phyloP scores from a whole-genome alignment of 1,284 basidiomycete genomes.

The Mycena sp. region DNA sequence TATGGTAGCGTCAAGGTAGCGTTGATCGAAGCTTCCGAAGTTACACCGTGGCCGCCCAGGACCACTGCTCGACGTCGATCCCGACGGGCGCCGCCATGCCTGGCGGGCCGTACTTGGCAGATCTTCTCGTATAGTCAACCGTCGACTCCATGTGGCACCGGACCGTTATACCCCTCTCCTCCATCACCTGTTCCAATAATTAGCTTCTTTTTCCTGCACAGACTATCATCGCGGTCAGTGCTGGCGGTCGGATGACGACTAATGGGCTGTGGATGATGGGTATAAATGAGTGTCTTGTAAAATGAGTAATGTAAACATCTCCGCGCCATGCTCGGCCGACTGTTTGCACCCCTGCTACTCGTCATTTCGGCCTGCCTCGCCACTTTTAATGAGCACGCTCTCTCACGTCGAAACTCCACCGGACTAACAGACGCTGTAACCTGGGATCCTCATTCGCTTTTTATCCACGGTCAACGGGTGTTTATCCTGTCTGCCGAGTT shows the following conservation, averaged over 20 bases:
- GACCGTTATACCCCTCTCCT: not conserved
- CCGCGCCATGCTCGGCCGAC: conserved; percentile 14
- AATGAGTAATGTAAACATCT: not conserved
- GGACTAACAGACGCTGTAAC: conserved; percentile 58
- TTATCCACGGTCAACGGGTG: conserved; percentile 56
- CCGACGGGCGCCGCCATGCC: no score
- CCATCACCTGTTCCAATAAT: conserved; percentile 11
- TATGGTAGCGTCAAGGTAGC: no score
- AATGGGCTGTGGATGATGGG: not conserved
- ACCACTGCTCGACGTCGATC: no score
- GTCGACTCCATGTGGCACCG: no score
- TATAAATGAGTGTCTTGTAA: not conserved
- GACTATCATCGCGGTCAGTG: not conserved
- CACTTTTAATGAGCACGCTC: conserved; percentile 1
- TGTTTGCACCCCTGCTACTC: conserved; percentile 12
- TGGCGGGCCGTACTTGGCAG: no score
- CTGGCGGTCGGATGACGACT: conserved; percentile 19
- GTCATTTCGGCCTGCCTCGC: conserved; percentile 13
- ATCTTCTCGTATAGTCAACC: no score
- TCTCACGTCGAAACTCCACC: conserved; percentile 46
- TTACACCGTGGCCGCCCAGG: no score
- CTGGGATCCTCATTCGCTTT: conserved; percentile 63
- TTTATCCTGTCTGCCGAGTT: conserved; percentile 62
- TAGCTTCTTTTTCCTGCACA: not conserved
- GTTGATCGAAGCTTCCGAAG: no score